Base-by-base conservation (phyloP, 2,329 filamentous ascomycete species). In the Grosmannia penicillata region DNA sequence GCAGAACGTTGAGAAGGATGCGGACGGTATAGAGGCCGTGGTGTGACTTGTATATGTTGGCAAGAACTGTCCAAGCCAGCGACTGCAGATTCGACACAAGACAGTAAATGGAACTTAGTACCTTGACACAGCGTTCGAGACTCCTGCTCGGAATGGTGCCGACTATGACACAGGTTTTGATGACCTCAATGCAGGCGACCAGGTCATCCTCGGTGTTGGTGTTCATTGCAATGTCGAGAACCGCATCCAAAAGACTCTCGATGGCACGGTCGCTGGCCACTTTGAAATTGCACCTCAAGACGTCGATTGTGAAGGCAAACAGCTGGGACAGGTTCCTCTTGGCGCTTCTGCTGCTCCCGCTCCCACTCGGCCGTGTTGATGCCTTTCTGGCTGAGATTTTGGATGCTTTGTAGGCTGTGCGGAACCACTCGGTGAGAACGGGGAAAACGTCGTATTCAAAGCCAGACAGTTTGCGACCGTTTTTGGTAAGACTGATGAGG, bases 251-350 rank as follows among this genome's bases (percentile, higher is more conserved):
- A 38, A 86, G 57, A 4, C 63, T 61, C 37, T 66, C 66, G 17
- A 81, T 64, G 33, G 78, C 71, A 24, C 65, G 57, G 45, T 82
- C 76, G 45, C 70, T 68, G 19, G 79, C 74, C 24, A 75, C 67
- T 47, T 77, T 79, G 53, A 76, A 80, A 52, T 78, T 83, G 62
- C 82, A 86, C 52, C 82, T 84, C 59, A 82, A 74, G 38, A 83
- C 65, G 44, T 82, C 74, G 41, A 70, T 67, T 38, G 80, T 65
- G 46, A 77, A 81, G 11, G 62, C 56, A 50, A 85, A 84, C 3
- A 85, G 57, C 34, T 71, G 67, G 3, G 68, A 60, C 38, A 86
- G 61, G 48, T 74, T 76, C 46, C 68, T 67, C 43, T 80, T 75
- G 49, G 78, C 74, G 44, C 53, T 63, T 45, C 52, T 60, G 45